Base-by-base conservation (phyloP, 2,329 filamentous ascomycete species). In the Phialocephala subalpina region DNA sequence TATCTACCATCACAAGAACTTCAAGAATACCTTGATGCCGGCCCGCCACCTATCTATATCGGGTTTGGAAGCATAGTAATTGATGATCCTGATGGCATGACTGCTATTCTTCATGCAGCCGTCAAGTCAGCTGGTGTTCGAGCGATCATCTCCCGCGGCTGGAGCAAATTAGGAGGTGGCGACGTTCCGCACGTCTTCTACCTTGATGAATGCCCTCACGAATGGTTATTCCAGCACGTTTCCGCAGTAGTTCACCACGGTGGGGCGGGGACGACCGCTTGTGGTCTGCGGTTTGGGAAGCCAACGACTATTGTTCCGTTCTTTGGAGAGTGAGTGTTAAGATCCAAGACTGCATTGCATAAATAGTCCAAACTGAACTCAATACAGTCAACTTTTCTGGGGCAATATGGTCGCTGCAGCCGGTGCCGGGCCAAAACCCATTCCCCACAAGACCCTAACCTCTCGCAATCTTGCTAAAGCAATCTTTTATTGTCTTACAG, bases 321-420 rank as follows among this genome's bases (percentile, higher is more conserved):
- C 68, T 82, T 82, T 67, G 80, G 79, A 47, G 79, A 81, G 65
- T 67, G 49, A 45, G 49, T 25, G 11, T 22, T 8, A 25, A 9
- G 25, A 22, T 18, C 3, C 12, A 9, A n/a, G 11, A 20, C 1
- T 18, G 25, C 45, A 22, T n/a, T n/a, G 20, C 8, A 49, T 4
- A 49, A n/a, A n/a, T n/a, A n/a, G n/a, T n/a, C n/a, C 7, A 49
- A 27, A 12, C 47, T 52, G 47, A n/a, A 52, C 12, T 12, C 9
- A 12, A 2, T 11, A 3, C 38, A 69, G 67, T 70, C 91, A 94
- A 77, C 89, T 89, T 0, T 94, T 94, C 73, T 94, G 92, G 92
- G 91, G 91, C 11, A 83, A 87, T 8, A 93, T 93, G 84, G 86
- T 93, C 38, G 84, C 88, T 0, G 84, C 82, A 58, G 90, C 90